phyloP scores from a whole-genome alignment of 2,329 filamentous ascomycete genomes.

The Colletotrichum endophyticum region DNA sequence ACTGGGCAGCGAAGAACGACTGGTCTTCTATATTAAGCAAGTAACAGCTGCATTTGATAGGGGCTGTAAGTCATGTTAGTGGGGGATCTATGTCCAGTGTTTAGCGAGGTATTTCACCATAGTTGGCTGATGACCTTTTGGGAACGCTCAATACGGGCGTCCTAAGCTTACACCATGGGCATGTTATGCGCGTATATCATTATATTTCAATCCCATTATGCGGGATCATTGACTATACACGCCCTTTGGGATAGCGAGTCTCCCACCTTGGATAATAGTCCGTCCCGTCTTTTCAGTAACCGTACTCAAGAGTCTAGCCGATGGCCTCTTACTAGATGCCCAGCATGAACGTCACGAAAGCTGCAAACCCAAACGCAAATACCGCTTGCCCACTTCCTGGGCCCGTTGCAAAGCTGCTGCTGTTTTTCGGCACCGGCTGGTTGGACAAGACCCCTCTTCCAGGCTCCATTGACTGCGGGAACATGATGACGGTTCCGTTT shows the following conservation, averaged over 20 bases:
- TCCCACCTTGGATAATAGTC: not conserved
- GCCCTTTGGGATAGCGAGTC: not conserved
- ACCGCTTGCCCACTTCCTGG: not conserved
- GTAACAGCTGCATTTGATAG: not conserved
- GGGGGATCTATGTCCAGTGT: rapidly evolving
- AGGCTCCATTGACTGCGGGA: constrained; percentile 6
- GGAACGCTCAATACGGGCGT: not conserved
- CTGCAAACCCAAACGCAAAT: not conserved
- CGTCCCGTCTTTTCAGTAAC: not conserved
- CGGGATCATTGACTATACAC: not conserved
- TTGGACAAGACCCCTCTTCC: not conserved
- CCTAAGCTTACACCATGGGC: not conserved
- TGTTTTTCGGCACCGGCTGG: not conserved
- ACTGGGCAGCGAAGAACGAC: constrained; percentile 40
- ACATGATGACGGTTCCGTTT: constrained; percentile 6
- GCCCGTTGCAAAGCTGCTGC: not conserved
- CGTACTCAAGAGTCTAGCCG: not conserved
- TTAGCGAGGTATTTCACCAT: not conserved
- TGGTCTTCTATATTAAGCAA: constrained; percentile 32
- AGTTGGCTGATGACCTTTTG: not conserved
- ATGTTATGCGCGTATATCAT: not conserved
- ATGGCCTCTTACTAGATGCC: not conserved
- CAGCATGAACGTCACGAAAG: not conserved
- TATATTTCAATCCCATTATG: not conserved
- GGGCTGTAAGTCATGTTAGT: not conserved